phyloP scores from a whole-genome alignment of 2,329 filamentous ascomycete species.

The Aspergillus latus region DNA sequence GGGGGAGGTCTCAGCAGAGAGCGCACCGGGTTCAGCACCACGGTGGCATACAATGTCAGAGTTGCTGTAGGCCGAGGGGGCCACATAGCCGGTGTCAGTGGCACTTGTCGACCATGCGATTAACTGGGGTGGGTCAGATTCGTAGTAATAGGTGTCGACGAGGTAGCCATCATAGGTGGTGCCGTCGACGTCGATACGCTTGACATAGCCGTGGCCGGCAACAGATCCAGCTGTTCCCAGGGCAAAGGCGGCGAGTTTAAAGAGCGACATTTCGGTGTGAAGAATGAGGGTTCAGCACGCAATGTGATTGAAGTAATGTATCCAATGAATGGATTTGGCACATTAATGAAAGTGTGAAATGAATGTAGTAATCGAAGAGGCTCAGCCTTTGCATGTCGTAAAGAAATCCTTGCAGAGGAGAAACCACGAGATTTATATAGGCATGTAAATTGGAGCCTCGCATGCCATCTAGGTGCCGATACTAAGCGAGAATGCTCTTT shows the following conservation, averaged over 20 bases:
- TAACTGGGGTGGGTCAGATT: constrained; percentile 35
- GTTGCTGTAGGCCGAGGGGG: constrained; percentile 39
- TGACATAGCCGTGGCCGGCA: constrained; percentile 35
- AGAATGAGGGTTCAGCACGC: neutral
- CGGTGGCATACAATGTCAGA: constrained; percentile 62
- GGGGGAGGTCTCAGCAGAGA: constrained; percentile 55
- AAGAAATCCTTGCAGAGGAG: too few relatives aligned
- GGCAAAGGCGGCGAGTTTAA: constrained; percentile 8
- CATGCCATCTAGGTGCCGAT: too few relatives aligned
- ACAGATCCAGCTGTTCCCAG: constrained; percentile 28
- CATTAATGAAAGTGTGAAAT: too few relatives aligned
- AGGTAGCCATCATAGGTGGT: constrained; percentile 44
- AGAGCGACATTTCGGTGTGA: neutral
- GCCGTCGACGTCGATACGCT: constrained; percentile 38
- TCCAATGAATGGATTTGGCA: too few relatives aligned
- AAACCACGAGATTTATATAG: too few relatives aligned
- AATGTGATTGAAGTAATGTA: neutral
- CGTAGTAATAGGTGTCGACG: constrained; percentile 32
- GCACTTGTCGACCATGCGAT: constrained; percentile 57
- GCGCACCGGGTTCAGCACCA: constrained; percentile 50
- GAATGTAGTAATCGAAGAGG: too few relatives aligned
- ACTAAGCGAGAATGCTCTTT: too few relatives aligned
- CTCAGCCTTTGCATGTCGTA: too few relatives aligned
- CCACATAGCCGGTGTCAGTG: constrained; percentile 54
- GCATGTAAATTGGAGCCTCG: too few relatives aligned